Percentiles rank a stretch among this genome's conserved stretches.
These are phyloP conservation scores for Naganishia sp. DNA, from an alignment of 1,284 basidiomycete genomes.

Conservation along the genomic window DNA sequence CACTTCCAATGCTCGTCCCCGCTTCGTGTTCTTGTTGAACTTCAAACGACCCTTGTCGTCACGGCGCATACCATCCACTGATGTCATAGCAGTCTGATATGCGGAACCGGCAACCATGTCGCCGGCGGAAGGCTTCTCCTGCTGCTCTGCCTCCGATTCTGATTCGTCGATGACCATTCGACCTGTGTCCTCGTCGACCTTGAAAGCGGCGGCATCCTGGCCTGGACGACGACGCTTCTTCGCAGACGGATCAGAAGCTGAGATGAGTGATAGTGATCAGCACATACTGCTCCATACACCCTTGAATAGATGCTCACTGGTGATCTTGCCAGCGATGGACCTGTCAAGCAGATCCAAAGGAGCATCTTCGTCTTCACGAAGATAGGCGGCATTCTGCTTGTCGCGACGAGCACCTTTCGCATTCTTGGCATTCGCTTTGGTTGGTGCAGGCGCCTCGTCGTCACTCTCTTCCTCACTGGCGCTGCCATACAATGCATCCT, in stretches of 20 bases:
- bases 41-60: constrained; percentile 82
- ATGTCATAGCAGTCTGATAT: constrained; percentile 77
- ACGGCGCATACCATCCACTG: constrained; percentile 83
- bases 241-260: constrained; percentile 56
- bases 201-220: constrained; percentile 82
- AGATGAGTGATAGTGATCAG: constrained; percentile 27
- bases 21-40: constrained; percentile 97
- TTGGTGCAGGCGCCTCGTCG: constrained; percentile 57
- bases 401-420: constrained; percentile 40
- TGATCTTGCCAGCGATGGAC: constrained; percentile 68
- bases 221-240: constrained; percentile 71
- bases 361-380: constrained; percentile 87
- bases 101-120: constrained; percentile 72
- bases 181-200: constrained; percentile 81
- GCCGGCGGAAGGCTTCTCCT: constrained; percentile 44
- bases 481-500: constrained; percentile 92
- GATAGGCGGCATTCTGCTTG: constrained; percentile 54
- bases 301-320: constrained; percentile 57
- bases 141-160: constrained; percentile 55
- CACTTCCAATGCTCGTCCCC: constrained; percentile 67
- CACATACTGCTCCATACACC: constrained; percentile 9
- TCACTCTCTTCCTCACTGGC: constrained; percentile 80
- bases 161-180: constrained; percentile 82
- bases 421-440: constrained; percentile 53
- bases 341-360: constrained; percentile 94